Evolutionary conservation across 2,329 filamentous ascomycete species (phyloP), one percentile per base, ranked within the genome.

Genomic region (Laburnicola sp.): DNA sequence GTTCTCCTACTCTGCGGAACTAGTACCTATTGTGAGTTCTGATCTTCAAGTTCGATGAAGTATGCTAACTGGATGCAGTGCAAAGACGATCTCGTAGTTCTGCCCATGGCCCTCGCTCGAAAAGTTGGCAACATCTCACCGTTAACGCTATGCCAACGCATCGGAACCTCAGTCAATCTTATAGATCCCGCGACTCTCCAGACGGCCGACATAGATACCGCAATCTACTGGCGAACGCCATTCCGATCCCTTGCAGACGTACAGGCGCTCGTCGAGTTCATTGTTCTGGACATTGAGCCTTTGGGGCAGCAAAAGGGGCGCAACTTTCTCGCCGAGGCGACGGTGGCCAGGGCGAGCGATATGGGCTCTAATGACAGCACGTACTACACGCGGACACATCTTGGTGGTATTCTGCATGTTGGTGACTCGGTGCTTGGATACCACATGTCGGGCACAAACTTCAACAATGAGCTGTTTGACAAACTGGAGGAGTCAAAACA

Each of bases 341-440:
- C 91, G 1, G 86, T 99, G 6, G 91, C 91, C 11, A 86, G 89
- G 25, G 89, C 93, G 5, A 86, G 89, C 0, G 94, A 99, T 69
- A 82, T 97, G 45, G 92, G 92, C 50, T 76, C 80, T 54, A 97
- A 96, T 67, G 89, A 96, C 75, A 87, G 81, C 58, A 93, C 88
- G 2, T 99, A 94, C 76, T 94, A 93, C 72, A 88, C 88, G 50
- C 82, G 92, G 53, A 97, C 94, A 27, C 94, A 99, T 73, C 81
- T 99, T 4, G 94, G 93, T 39, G 84, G 84, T 48, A 80, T 97
- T 40, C 79, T 99, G 9, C 88, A 95, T 65, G 85, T 90, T 0
- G 94, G 94, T 46, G 94, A 99, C 76, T 92, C 89, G 0, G 94
- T 88, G 3, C 86, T 99, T 82, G 94, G 94, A n/a, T 99, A 97